Evolutionary conservation across 805 yeast species (phyloP), one percentile per base, ranked within the genome.

Genomic region (Yarrowia divulgata): DNA sequence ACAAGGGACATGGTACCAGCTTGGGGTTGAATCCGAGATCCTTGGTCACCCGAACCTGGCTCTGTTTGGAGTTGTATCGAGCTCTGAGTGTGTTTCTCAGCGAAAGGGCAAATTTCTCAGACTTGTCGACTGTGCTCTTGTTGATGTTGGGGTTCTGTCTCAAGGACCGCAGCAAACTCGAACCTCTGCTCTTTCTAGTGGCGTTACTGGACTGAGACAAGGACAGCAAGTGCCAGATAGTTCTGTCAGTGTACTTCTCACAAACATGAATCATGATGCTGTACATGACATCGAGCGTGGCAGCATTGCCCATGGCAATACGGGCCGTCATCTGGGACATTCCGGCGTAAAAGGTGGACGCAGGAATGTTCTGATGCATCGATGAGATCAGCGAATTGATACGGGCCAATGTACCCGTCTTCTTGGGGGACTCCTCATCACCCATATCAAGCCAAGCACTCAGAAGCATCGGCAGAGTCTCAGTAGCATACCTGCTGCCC

Each of bases 271-370:
- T 79, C 12, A 93, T 80, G 29, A 94, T 85, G n/a, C 80, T 78
- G 67, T 84, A 77, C 16, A 95, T 81, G 23, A 88, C 78, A 1
- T 82, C 83, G 37, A 83, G 84, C 0, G 95, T 87, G 0, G 81
- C 80, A 1, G 79, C 77, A 71, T 89, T 88, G 0, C 84, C 80
- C 73, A 91, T 95, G 0, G 86, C 81, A 70, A 93, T 82, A 73
- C 98, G 83, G 0, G 98, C 92, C 6, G 94, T 79, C 43, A 95
- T 76, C 76, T 95, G 98, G 0, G 98, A 90, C 23, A 94, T 80
- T 0, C 92, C 97, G 0, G 93, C 84, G 76, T 90, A 94, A 90
- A 97, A 92, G 42, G 77, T 84, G 75, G 82, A 85, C 45, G 82
- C 76, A 72, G 93, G 85, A 75, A 88, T 76, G 70, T 76, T 73